Evolutionary conservation across 129 eudicot species (phyloP), one percentile per base, ranked within the genome.

Genomic region (Chrysanthemum makinoi): DNA sequence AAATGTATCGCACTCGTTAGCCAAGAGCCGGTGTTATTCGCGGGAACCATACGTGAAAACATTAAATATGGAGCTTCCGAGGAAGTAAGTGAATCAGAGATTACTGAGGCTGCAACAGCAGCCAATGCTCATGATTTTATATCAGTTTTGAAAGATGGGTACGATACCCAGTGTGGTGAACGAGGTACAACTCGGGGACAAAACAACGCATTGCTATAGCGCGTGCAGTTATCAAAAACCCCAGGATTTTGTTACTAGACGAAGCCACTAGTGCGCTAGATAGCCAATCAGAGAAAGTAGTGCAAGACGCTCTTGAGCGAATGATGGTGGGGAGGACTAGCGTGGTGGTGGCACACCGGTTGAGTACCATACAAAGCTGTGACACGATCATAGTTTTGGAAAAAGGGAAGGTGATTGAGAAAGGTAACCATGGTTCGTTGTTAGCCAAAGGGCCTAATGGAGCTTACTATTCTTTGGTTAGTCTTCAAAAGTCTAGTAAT

Each of bases 251-350:
- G 69, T 68, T 89, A 35, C 61, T 89, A 14, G 96, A 89, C 44
- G 98, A 92, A 81, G 98, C 98, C 2, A 92, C 98, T 3, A 92
- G 98, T 33, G 98, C 98, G 8, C 79, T 92, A 9, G 98, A 92
- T 44, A 84, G 86, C 49, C 95, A 81, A 35, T 92, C 98, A 10
- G 98, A 92, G 78, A 89, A 89, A 51, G 81, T 81, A 30, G 96
- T 92, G 20, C 96, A 91, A 50, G 88, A 88, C 0, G 98, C 95
- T 1, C 81, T 91, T 0, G 98, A 91, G 72, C 67, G 81, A 15
- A 89, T 91, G 75, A 86, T 91, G 96, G 85, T 86, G 28, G 91
- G 91, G 46, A 71, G 96, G 61, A 88, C 96, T 0, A 91, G 89
- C 10, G 83, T 91, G 54, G 95, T 91, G 10, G 96, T 91, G 70